A percentile compares a stretch with the other conserved stretches of the same genome.
Conservation (phyloP, 2,329 filamentous ascomycete genomes). For the Graphilbum fragrans region DNA sequence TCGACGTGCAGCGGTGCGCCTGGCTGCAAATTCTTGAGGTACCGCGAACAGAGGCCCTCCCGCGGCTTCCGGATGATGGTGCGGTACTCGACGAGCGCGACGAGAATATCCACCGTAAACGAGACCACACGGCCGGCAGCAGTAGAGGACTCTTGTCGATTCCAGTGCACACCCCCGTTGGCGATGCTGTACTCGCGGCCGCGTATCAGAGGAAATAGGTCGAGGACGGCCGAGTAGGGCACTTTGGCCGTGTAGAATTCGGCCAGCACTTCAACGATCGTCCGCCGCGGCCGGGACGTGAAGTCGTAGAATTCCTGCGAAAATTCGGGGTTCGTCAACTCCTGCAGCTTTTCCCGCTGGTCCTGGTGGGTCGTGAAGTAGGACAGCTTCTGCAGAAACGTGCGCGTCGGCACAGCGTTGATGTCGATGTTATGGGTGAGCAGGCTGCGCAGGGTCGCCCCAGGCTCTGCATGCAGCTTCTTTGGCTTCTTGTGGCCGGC, state of each 20-base stretch:
- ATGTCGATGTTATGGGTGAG: slow-evolving; percentile 80
- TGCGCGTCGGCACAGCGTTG: slow-evolving; percentile 74
- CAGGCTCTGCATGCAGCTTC: slow-evolving; percentile 11
- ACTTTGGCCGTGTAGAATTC: slow-evolving; percentile 81
- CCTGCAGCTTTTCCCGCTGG: slow-evolving; percentile 70
- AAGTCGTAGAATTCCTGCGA: slow-evolving; percentile 95
- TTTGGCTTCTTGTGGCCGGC: slow-evolving; percentile 10
- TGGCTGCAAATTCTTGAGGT: slow-evolving; percentile 53
- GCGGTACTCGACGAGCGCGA: slow-evolving; percentile 83
- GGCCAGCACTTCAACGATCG: slow-evolving; percentile 81
- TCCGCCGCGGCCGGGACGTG: slow-evolving; percentile 77
- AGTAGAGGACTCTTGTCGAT: not conserved
- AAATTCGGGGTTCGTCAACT: slow-evolving; percentile 69
- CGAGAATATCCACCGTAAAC: slow-evolving; percentile 52
- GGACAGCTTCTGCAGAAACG: slow-evolving; percentile 69
- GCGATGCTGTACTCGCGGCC: slow-evolving; percentile 91
- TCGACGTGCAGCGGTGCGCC: slow-evolving; percentile 49
- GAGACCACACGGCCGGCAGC: not conserved
- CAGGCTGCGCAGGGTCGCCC: slow-evolving; percentile 57
- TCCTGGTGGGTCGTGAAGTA: slow-evolving; percentile 60
- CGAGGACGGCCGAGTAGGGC: slow-evolving; percentile 59
- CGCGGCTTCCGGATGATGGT: slow-evolving; percentile 77
- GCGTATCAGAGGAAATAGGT: slow-evolving; percentile 70
- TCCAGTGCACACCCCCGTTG: slow-evolving; percentile 40
- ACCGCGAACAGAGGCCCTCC: slow-evolving; percentile 82